Conservation (phyloP, 2,329 filamentous ascomycete genomes). For the Onygena corvina region DNA sequence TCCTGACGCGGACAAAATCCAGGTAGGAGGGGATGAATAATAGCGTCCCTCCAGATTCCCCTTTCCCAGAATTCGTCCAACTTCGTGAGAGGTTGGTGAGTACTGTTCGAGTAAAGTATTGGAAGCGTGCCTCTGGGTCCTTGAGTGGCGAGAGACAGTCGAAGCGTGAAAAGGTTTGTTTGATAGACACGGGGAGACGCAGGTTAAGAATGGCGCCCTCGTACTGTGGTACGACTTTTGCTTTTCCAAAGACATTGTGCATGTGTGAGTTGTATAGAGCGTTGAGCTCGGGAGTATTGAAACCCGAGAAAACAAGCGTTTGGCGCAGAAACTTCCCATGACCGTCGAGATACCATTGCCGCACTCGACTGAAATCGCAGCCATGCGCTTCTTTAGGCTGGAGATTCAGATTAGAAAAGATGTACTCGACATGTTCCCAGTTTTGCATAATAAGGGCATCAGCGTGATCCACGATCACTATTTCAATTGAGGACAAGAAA, state of each 20-base stretch:
- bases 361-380: conserved; percentile 83
- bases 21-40: conserved; percentile 89
- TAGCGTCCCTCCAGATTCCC: conserved; percentile 55
- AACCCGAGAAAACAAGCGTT: conserved; percentile 68
- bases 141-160: conserved; percentile 55
- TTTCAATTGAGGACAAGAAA: conserved; percentile 85
- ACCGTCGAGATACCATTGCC: conserved; percentile 85
- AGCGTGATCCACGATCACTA: conserved; percentile 81
- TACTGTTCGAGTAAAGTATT: conserved; percentile 74
- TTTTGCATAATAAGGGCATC: conserved; percentile 96
- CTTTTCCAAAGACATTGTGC: conserved; percentile 67
- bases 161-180: conserved; percentile 85
- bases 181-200: conserved; percentile 49
- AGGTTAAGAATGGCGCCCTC: conserved; percentile 61
- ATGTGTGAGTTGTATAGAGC: conserved; percentile 64
- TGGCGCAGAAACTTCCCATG: conserved; percentile 72
- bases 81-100: conserved; percentile 47
- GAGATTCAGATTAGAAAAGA: conserved; percentile 82
- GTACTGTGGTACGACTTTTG: conserved; percentile 60
- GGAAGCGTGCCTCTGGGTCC: conserved; percentile 81
- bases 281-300: conserved; percentile 79
- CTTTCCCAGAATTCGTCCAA: conserved; percentile 27
- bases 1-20: conserved; percentile 86
- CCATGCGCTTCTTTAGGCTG: conserved; percentile 83
- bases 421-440: conserved; percentile 89